A percentile compares a stretch with the other conserved stretches of the same genome.
These are phyloP conservation scores for Capsella rubella DNA, from an alignment of 441 rosid species.

Conservation along the genomic window DNA sequence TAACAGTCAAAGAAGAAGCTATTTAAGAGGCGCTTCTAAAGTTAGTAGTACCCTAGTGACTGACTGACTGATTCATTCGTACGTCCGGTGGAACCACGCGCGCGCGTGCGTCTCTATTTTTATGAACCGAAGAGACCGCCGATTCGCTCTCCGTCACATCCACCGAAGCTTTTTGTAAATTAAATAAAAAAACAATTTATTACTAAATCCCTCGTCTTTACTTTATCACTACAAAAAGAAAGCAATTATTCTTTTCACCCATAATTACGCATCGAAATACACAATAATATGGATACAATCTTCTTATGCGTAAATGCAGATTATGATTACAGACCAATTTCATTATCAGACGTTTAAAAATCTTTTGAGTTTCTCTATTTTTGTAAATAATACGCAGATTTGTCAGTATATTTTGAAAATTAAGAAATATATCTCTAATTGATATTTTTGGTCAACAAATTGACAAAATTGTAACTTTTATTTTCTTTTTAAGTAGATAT, in stretches of 20 bases:
- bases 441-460: background rate
- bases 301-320: background rate
- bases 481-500: background rate
- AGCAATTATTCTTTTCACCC: background rate
- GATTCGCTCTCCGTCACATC: constrained; percentile 34
- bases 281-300: background rate
- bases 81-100: constrained; percentile 13
- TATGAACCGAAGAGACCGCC: constrained; percentile 13
- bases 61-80: constrained; percentile 17
- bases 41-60: background rate
- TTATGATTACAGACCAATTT: no score
- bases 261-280: background rate
- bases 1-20: constrained; percentile 19
- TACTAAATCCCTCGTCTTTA: no score
- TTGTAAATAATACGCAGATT: background rate
- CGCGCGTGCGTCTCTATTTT: constrained; percentile 30
- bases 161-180: background rate
- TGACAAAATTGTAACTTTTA: background rate
- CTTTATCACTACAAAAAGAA: no score
- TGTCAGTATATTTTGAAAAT: background rate
- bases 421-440: background rate
- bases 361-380: background rate
- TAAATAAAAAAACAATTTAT: no score
- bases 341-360: no score
- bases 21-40: constrained; percentile 22